Evolutionary conservation across 2,329 filamentous ascomycete species (phyloP), one percentile per base, ranked within the genome.

Genomic region (Eurotiales sp.): DNA sequence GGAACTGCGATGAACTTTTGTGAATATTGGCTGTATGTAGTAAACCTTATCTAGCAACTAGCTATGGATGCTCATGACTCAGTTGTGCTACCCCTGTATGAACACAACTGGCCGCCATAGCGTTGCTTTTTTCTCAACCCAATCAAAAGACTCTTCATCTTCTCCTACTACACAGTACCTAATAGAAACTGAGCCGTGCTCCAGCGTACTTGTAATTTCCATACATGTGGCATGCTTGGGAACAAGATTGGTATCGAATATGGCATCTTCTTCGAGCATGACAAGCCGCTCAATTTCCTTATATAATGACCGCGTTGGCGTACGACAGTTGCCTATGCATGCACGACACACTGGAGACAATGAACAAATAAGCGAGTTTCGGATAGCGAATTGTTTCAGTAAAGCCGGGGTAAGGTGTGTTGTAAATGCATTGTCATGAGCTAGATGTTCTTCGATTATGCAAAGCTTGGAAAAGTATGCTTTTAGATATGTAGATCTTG

Each of bases 81-180:
- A 37, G 15, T 45, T 37, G 23, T 21, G 5, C 14, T 29, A 19
- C 11, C 21, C 22, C 7, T 37, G 15, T 36, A 29, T 25, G 22
- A 46, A 51, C 21, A 46, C 36, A 14, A 21, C 42, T 21, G 46
- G 39, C 36, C 50, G 50, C 46, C 51, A 53, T 22, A 53, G 30
- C 17, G 19, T 27, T 12, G 51, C 46, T 12, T 19, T 34, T 32
- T 53, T 50, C 32, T 45, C 46, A 7, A 42, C 15, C 51, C 46
- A 50, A 17, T 50, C 51, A 12, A 50, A 46, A 27, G 15, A 30
- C n/a, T n/a, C 34, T 14, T n/a, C 36, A 39, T 43, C 22, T 15
- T 45, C n/a, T n/a, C 11, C 11, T 14, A 53, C 14, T 12, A 50
- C 14, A 39, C 51, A 53, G 17, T 50, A 53, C 2, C 51, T 11